Conservation (phyloP, 2,329 filamentous ascomycete species). For the Coniella vitis region DNA sequence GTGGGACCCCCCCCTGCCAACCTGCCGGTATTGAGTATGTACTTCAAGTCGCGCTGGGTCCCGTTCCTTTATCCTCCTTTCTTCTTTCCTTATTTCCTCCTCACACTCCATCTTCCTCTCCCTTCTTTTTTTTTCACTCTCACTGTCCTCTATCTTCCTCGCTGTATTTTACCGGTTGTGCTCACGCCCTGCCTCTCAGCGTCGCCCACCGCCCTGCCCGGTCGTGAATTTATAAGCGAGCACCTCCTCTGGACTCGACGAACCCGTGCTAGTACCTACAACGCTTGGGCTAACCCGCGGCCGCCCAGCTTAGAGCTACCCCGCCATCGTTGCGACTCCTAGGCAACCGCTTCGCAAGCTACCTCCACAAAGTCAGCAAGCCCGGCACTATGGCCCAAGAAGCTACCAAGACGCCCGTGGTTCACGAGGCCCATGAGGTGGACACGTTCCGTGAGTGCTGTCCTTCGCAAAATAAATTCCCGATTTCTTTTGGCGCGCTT, state of each 20-base stretch:
- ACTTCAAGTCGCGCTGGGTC: neutral
- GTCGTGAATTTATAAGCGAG: neutral
- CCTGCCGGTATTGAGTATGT: constrained; percentile 1
- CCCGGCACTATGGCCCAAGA: constrained; percentile 36
- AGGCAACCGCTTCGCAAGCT: constrained; percentile 15
- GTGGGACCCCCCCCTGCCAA: too few relatives aligned
- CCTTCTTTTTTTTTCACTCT: neutral
- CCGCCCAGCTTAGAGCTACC: constrained; percentile 8
- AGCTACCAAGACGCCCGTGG: constrained; percentile 48
- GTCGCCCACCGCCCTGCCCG: too few relatives aligned
- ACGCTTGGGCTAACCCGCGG: neutral
- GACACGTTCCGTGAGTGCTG: constrained; percentile 59
- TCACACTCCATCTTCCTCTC: neutral
- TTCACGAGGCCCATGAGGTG: constrained; percentile 69
- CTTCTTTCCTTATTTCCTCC: neutral
- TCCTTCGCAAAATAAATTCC: neutral
- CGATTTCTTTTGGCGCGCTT: too few relatives aligned
- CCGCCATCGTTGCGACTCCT: constrained; percentile 5
- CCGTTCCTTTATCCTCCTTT: neutral
- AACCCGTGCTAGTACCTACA: neutral
- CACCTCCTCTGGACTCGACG: neutral
- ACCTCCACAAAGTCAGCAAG: constrained; percentile 2
- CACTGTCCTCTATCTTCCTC: neutral
- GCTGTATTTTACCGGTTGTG: neutral
- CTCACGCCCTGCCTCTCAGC: too few relatives aligned